Evolutionary conservation across 805 yeast species (phyloP), one percentile per base, ranked within the genome.

Genomic region (Yarrowia porcina): DNA sequence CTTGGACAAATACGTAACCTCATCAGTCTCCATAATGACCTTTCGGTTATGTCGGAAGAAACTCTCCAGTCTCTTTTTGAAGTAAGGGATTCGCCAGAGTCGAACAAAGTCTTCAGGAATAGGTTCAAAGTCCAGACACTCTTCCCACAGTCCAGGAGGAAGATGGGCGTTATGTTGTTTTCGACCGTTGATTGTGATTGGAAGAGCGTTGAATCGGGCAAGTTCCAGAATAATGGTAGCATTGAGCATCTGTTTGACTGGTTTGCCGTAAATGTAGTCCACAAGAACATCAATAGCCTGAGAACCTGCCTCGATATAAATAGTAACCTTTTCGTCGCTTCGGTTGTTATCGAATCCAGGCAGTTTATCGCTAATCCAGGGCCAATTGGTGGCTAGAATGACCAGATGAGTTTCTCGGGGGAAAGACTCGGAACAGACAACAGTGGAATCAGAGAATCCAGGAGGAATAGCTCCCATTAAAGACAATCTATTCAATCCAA

Each of bases 351-450:
- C 23, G 7, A 36, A 49, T 1, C 57, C 44, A 5, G 44, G 42
- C n/a, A 52, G 27, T 17, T 52, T 52, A 18, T 52, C 59, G 20
- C 59, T 35, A 23, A 52, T 36, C 59, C 59, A 52, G 10, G 59
- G 59, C 59, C 59, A 52, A 13, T 52, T 52, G 17, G 44, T 35
- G 11, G 59, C 59, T 1, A 52, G 44, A 17, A 52, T 25, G 13
- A 52, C 44, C 33, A 35, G 23, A 7, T 52, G 59, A 6, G 44
- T 25, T 4, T 23, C 17, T 18, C 59, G 32, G 18, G 41, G 41
- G 28, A 49, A 35, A 28, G 41, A 32, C n/a, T 49, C 57, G 10
- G 39, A 21, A n/a, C 57, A 49, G 1, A 33, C 32, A 7, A 49
- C 11, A 10, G 57, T 49, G 2, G 59, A 35, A 11, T 52, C 59